These are phyloP conservation scores for Rugonectria rugulosa DNA, from an alignment of 2,329 filamentous ascomycete genomes.

Conservation along the genomic window DNA sequence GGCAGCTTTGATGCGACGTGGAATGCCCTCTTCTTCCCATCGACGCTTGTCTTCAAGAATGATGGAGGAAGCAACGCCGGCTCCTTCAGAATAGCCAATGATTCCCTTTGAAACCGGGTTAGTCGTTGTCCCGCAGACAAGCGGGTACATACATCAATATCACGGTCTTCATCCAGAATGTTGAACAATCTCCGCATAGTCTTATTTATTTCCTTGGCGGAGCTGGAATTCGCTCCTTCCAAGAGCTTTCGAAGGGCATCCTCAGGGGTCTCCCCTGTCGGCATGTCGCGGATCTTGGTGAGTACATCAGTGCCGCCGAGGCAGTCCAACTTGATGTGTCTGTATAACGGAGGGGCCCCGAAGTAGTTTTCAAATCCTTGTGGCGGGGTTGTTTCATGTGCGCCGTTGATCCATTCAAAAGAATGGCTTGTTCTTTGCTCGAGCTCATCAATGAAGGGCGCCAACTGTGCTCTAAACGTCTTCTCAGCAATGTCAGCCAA, in stretches of 20 bases:
- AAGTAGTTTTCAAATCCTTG: neutral
- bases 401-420: neutral
- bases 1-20: neutral
- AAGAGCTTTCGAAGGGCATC: neutral
- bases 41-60: neutral
- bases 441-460: neutral
- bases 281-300: neutral
- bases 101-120: neutral
- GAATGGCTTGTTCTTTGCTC: neutral
- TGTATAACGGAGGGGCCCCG: neutral
- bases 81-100: neutral
- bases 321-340: neutral
- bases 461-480: neutral
- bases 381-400: neutral
- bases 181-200: neutral
- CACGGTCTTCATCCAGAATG: neutral
- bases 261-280: neutral
- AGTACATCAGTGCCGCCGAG: no score
- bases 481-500: neutral
- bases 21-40: neutral
- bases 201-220: neutral
- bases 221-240: neutral
- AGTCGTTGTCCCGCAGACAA: neutral
- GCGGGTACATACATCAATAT: neutral
- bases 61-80: neutral